Percentiles rank a stretch among this genome's conserved stretches.
These are phyloP conservation scores for Coprinellus micaceus DNA, from an alignment of 768 basidiomycete species.

Conservation along the genomic window DNA sequence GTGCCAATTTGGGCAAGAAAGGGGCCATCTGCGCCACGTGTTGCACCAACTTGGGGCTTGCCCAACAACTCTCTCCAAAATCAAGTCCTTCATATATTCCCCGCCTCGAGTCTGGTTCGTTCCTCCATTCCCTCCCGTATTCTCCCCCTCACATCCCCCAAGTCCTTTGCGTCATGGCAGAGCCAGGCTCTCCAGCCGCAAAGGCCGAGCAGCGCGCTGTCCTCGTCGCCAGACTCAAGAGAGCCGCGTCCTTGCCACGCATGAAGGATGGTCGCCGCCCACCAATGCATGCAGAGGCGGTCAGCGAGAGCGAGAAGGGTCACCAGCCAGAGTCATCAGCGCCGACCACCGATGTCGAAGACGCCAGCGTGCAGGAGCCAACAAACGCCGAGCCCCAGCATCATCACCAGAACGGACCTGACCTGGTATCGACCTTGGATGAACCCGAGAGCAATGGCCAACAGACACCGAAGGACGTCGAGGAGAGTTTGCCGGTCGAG, in stretches of 20 bases:
- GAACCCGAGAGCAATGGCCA: conserved; percentile 14
- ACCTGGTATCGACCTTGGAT: conserved; percentile 13
- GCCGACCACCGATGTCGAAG: conserved; percentile 21
- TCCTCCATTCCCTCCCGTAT: background rate
- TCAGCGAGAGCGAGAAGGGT: conserved; percentile 76
- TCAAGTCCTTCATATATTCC: too few relatives aligned
- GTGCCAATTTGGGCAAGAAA: conserved; percentile 1
- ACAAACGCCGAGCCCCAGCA: conserved; percentile 13
- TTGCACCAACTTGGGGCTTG: background rate
- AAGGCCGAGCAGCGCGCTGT: conserved; percentile 76
- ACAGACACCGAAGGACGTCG: conserved; percentile 15
- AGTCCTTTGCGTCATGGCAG: conserved; percentile 32
- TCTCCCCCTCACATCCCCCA: background rate
- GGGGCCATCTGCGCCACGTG: conserved; percentile 5
- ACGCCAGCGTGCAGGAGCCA: conserved; percentile 6
- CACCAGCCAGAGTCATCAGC: conserved; percentile 28
- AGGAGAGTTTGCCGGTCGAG: conserved; percentile 8
- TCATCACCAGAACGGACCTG: too few relatives aligned
- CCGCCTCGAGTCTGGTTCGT: too few relatives aligned
- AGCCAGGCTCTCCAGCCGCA: conserved; percentile 46
- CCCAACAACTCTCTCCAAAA: background rate
- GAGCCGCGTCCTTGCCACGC: conserved; percentile 86
- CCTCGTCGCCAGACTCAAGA: conserved; percentile 86
- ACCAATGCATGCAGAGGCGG: conserved; percentile 78
- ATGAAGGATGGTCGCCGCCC: conserved; percentile 90